Conservation (phyloP, 2,329 filamentous ascomycete genomes). For the Phaeosphaeria sp. region DNA sequence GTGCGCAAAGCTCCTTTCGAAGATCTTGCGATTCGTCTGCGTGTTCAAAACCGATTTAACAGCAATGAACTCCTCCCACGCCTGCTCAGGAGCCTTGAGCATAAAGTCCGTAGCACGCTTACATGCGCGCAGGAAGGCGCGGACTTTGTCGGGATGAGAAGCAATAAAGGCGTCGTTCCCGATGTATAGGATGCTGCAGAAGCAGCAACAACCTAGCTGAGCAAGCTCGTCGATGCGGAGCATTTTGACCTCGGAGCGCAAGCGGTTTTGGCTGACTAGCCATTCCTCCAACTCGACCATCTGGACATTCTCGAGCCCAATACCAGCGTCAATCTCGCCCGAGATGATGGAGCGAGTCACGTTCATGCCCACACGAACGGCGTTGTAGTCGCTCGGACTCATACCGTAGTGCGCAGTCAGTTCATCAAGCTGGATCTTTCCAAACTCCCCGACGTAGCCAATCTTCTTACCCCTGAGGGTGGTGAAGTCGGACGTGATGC, state of each 20-base stretch:
- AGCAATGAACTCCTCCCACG: conserved; percentile 73
- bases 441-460: conserved; percentile 81
- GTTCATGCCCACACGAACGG: conserved; percentile 82
- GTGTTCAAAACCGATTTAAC: conserved; percentile 76
- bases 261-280: conserved; percentile 68
- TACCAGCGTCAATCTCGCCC: conserved; percentile 75
- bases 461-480: conserved; percentile 78
- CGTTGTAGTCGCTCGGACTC: conserved; percentile 74
- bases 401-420: conserved; percentile 80
- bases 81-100: conserved; percentile 66
- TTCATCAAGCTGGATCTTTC: conserved; percentile 84
- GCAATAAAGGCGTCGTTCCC: conserved; percentile 74
- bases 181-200: conserved; percentile 83
- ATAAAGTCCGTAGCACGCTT: conserved; percentile 79
- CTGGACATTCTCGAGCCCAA: conserved; percentile 81
- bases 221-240: conserved; percentile 81
- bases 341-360: conserved; percentile 77
- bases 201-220: conserved; percentile 82
- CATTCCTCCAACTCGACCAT: conserved; percentile 84
- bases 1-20: conserved; percentile 79
- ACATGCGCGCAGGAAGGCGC: conserved; percentile 73
- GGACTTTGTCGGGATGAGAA: conserved; percentile 70
- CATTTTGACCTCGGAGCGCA: conserved; percentile 76
- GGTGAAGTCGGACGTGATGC: conserved; percentile 77
- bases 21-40: conserved; percentile 76